Evolutionary conservation across 345 rosid species (phyloP), one percentile per base, ranked within the genome.

Genomic region (Dimocarpus longan): DNA sequence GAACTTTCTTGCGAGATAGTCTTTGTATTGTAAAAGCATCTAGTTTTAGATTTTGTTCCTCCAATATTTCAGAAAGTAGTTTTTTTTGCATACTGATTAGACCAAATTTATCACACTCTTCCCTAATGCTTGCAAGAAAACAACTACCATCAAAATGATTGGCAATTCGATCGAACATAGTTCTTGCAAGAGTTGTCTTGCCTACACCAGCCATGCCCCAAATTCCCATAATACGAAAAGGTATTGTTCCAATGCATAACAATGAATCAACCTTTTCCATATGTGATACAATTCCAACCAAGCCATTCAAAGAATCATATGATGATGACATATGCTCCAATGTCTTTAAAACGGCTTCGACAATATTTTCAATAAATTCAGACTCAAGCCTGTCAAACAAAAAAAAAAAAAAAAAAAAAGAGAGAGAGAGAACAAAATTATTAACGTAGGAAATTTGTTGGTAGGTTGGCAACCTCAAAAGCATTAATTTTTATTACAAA

Each of bases 61-160:
- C 16, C 16, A 68, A 18, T 4, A 80, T 11, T 8, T 76, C 39
- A 52, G 42, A 60, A 39, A 80, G 62, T 18, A 80, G 56, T 3
- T 32, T 8, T 9, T 80, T 15, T 68, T 71, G 73, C 0, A 80
- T 10, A 18, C 21, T 9, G 15, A 37, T 52, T 11, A 64, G 13
- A 62, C 57, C 76, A 64, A 40, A 10, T 57, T 57, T n/a, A 16
- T 8, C 22, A 3, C 9, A 57, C 18, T 57, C 50, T 28, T 83
- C 86, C 73, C 81, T 80, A 69, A 86, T 83, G 63, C 79, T 80
- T 59, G 71, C 73, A 8, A 83, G 75, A 77, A 86, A 86, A 80
- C 80, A 64, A 43, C 73, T 68, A 32, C 80, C 71, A 2, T 79
- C 75, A 68, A 83, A 86, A 54, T 54, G 46, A 67, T 60, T 62